A percentile compares a stretch with the other conserved stretches of the same genome.
phyloP scores from a whole-genome alignment of 768 basidiomycete species.

The Phlebiopsis gigantea region DNA sequence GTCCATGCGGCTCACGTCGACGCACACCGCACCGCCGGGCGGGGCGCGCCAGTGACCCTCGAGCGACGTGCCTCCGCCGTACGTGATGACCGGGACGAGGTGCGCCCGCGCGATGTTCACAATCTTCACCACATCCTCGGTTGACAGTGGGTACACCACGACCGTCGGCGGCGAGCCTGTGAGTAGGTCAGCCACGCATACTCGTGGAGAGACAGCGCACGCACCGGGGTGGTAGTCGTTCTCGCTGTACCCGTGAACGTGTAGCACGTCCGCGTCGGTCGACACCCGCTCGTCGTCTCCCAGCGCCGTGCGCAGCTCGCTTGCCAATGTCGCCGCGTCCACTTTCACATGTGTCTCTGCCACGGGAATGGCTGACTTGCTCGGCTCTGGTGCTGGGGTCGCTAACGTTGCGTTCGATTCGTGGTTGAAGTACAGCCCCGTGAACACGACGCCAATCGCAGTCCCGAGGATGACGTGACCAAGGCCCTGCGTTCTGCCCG shows the following conservation, averaged over 20 bases:
- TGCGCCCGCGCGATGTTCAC: constrained; percentile 74
- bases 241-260: constrained; percentile 59
- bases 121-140: constrained; percentile 77
- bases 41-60: constrained; percentile 79
- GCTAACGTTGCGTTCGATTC: not conserved
- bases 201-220: constrained; percentile 19
- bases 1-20: constrained; percentile 67
- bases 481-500: not conserved
- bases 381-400: not conserved
- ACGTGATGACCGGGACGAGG: constrained; percentile 72
- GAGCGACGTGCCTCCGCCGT: constrained; percentile 80
- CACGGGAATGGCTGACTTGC: not conserved
- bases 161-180: constrained; percentile 23
- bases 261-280: constrained; percentile 46
- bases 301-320: not conserved
- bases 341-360: not conserved
- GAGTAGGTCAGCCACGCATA: not conserved
- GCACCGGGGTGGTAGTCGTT: constrained; percentile 63
- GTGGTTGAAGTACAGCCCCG: not conserved
- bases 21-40: constrained; percentile 49
- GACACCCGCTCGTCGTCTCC: constrained; percentile 29
- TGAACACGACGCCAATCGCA: not conserved
- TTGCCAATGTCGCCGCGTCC: not conserved
- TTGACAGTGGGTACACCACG: constrained; percentile 57
- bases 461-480: not conserved